Base-by-base conservation (phyloP, 2,329 filamentous ascomycete genomes). In the Apiospora marii region DNA sequence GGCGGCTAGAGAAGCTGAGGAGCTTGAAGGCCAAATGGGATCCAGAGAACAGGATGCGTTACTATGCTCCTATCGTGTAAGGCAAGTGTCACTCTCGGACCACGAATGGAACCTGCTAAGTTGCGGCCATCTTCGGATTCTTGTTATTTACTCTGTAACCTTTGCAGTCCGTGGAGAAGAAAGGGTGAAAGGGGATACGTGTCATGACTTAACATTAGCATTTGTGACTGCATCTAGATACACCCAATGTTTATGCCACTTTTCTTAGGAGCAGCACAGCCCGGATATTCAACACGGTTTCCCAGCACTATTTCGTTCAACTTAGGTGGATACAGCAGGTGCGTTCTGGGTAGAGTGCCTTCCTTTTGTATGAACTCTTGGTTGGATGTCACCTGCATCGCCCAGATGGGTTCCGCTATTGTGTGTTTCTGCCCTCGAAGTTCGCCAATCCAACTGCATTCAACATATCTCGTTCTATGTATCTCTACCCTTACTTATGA, bases 21-120 rank as follows among this genome's bases (percentile, higher is more conserved):
- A 34, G 37, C 0, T 74, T 83, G 71, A 84, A 84, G 76, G 37
- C 73, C 4, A 77, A 80, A 72, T 84, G 81, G 67, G 82, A 84
- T 58, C 82, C 82, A 0, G 22, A 75, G n/a, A 80, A 77, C 73
- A 4, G 43, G 4, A 76, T 77, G 46, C 24, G 71, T 1, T 75
- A 43, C 53, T 77, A 74, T 49, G 70, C 70, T 34, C 75, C 75
- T 37, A 73, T 75, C 27, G 27, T 8, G 19, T 58, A 16, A 30
- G 27, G 7, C 7, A 41, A 14, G 2, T 27, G 10, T 14, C 12
- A 34, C n/a, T 34, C 30, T 6, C 51, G 30, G 27, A 58, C 4
- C 46, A 22, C 44, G 5, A 22, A 48, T 7, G 6, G 44, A 48
- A 7, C 5, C 16, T 22, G 16, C 22, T 22, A 22, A 48, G 44